Evolutionary conservation across 2,329 filamentous ascomycete species (phyloP).

Genomic region (Stylonectria norvegica): DNA sequence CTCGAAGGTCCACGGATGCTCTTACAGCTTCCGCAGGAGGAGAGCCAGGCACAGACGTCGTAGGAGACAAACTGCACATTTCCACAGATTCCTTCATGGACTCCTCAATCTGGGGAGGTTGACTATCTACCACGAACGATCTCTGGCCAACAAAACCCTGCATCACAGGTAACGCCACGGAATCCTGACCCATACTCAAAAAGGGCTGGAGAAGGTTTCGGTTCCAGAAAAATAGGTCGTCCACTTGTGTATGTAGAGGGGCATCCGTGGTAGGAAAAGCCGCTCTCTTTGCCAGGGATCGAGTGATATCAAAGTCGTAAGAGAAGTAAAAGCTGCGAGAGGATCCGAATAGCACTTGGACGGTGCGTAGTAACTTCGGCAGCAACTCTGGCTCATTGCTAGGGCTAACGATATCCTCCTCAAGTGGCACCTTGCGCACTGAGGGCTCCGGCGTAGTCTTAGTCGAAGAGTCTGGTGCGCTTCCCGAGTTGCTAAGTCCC

Average conservation of each 20-base stretch:
- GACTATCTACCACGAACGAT: constrained; percentile 68
- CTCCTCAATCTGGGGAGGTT: constrained; percentile 54
- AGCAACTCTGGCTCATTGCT: constrained; percentile 51
- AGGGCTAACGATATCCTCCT: constrained; percentile 34
- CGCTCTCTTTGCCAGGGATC: constrained; percentile 46
- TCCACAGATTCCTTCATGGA: constrained; percentile 45
- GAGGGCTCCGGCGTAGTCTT: constrained; percentile 14
- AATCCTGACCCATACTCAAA: constrained; percentile 66
- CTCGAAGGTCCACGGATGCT: constrained; percentile 39
- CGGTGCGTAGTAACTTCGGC: constrained; percentile 79
- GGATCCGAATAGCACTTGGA: constrained; percentile 77
- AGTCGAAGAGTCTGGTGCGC: constrained; percentile 14
- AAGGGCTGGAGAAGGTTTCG: constrained; percentile 70
- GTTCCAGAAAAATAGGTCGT: constrained; percentile 91
- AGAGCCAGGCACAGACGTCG: constrained; percentile 25
- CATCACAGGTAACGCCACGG: constrained; percentile 75
- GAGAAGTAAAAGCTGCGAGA: constrained; percentile 91
- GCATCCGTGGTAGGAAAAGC: constrained; percentile 19
- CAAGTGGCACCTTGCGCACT: constrained; percentile 35
- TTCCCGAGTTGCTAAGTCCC: constrained; percentile 55
- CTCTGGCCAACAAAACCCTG: constrained; percentile 92
- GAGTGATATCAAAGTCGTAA: constrained; percentile 89
- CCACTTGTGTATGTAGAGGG: constrained; percentile 69
- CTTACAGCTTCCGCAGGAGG: constrained; percentile 24
- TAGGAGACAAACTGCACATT: constrained; percentile 37